Evolutionary conservation across 345 rosid genomes (phyloP), one percentile per base, ranked within the genome.

Genomic region (Euphorbia tirucalli): DNA sequence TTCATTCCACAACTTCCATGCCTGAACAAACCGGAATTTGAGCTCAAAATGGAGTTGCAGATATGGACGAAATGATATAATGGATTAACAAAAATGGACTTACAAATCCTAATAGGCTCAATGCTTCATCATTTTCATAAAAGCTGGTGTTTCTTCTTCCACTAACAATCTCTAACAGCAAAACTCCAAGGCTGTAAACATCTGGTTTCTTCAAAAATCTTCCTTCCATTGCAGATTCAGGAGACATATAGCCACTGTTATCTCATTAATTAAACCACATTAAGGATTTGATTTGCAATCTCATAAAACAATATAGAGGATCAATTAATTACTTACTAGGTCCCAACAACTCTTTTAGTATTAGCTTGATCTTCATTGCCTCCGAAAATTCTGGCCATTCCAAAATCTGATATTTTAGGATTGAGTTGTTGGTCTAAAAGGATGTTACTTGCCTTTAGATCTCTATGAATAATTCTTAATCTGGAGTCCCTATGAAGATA

Each of bases 391-490:
- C 70, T 62, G 3, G 74, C 78, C 59, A 43, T 55, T 28, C 74
- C 78, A 41, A 75, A 75, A 63, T 75, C 78, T 52, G 74, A 75
- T 2, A 75, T 75, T 32, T 75, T 75, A 5, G 78, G 78, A 56
- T 69, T 69, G 24, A 75, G 25, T 11, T 75, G 74, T 22, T 31
- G 60, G 73, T 75, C 78, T 46, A 75, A 44, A 44, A 75, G 39
- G 46, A 75, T 54, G 69, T 69, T 74, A 30, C 73, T 68, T 32
- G 73, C 27, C 35, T 74, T 74, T 2, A 74, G 59, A 66, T 73
- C 71, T 28, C 71, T 73, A 30, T 73, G 71, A 31, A 73, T 73
- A 19, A 73, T 66, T 57, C 69, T 62, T 11, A 69, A 27, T 49
- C 78, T 75, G 0, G 70, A 75, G 57, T 69, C 69, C 41, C 69